Conservation (phyloP, 257 asterid genomes). For the Ehretia macrophylla region DNA sequence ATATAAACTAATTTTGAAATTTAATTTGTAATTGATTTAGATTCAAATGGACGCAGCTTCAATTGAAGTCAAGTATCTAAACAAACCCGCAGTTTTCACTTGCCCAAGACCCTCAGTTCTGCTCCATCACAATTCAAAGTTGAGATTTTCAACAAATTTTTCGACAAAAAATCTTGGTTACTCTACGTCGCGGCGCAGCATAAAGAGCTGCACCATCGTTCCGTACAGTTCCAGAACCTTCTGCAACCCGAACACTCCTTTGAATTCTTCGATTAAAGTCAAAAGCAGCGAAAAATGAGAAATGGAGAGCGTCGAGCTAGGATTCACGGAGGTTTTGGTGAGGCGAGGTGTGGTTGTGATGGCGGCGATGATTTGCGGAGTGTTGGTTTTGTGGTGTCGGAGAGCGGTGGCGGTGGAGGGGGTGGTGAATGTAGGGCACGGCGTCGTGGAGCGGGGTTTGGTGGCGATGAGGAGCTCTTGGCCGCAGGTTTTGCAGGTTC, state of each 20-base stretch:
- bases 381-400: slow-evolving; percentile 48
- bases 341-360: slow-evolving; percentile 44
- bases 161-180: not conserved
- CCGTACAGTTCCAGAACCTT: slow-evolving; percentile 24
- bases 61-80: too few species aligned
- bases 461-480: slow-evolving; percentile 56
- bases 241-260: slow-evolving; percentile 9
- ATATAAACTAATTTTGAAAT: too few species aligned
- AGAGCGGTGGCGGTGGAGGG: slow-evolving; percentile 64
- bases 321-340: too few species aligned
- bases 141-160: slow-evolving; percentile 16
- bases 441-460: slow-evolving; percentile 56
- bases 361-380: slow-evolving; percentile 55
- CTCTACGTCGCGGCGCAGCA: too few species aligned
- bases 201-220: not conserved
- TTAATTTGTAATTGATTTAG: too few species aligned
- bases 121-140: slow-evolving; percentile 27
- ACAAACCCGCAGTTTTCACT: too few species aligned
- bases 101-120: too few species aligned
- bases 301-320: slow-evolving; percentile 27
- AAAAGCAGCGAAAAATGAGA: not conserved
- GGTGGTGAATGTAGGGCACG: slow-evolving; percentile 43
- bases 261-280: not conserved
- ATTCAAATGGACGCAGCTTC: too few species aligned
- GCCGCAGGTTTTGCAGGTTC: slow-evolving; percentile 81